phyloP scores from a whole-genome alignment of 257 asterid species.

The Hygrophila difformis region DNA sequence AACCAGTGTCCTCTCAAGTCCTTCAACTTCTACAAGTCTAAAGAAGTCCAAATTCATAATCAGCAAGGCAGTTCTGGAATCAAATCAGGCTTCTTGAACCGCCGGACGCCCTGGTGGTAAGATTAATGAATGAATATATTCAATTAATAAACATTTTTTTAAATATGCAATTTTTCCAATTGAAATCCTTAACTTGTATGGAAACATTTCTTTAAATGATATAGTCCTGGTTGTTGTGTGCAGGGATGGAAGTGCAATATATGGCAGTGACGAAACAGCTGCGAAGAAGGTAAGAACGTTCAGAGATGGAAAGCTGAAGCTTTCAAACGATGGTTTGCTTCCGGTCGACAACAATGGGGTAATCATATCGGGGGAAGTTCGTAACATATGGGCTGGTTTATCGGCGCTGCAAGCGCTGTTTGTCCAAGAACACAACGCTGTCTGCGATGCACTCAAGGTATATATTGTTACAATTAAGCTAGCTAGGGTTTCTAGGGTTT shows the following conservation, averaged over 20 bases:
- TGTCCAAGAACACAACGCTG: slow-evolving; percentile 50
- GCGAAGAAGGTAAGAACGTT: slow-evolving; percentile 35
- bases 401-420: slow-evolving; percentile 44
- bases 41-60: slow-evolving; percentile 23
- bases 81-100: slow-evolving; percentile 38
- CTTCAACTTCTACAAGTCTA: slow-evolving; percentile 42
- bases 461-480: too few species aligned
- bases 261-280: slow-evolving; percentile 33
- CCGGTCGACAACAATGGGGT: slow-evolving; percentile 27
- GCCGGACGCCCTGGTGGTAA: slow-evolving; percentile 66
- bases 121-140: background rate
- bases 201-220: too few species aligned
- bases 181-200: too few species aligned
- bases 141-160: background rate
- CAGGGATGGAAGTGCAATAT: slow-evolving; percentile 67
- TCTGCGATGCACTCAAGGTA: slow-evolving; percentile 50
- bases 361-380: slow-evolving; percentile 42
- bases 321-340: slow-evolving; percentile 42
- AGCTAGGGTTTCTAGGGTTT: too few species aligned
- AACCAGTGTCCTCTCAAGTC: slow-evolving; percentile 49
- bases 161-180: background rate
- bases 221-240: background rate
- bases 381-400: slow-evolving; percentile 64
- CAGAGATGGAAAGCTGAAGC: slow-evolving; percentile 54
- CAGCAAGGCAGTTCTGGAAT: slow-evolving; percentile 29